These are phyloP conservation scores for Cercospora zeae-maydis DNA, from an alignment of 2,329 filamentous ascomycete genomes.

Conservation along the genomic window DNA sequence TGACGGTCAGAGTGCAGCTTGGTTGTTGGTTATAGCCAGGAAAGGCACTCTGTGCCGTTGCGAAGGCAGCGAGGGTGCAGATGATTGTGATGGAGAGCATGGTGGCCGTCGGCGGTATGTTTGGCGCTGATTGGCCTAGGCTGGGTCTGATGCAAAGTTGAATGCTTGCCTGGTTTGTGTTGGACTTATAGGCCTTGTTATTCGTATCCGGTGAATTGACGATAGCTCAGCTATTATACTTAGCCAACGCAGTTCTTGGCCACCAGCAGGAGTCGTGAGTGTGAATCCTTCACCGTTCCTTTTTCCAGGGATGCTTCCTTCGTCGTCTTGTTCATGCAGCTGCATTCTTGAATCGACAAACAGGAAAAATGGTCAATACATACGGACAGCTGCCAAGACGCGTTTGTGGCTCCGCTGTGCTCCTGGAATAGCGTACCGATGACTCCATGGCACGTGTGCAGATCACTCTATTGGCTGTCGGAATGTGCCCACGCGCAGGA, in stretches of 20 bases:
- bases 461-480: conserved; percentile 10
- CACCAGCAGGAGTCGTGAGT: not conserved
- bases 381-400: conserved; percentile 8
- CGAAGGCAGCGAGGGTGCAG: not conserved
- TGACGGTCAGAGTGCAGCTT: conserved; percentile 15
- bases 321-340: not conserved
- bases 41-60: not conserved
- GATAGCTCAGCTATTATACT: not conserved
- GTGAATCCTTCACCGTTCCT: not conserved
- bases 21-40: not conserved
- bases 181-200: not conserved
- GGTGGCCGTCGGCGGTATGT: not conserved
- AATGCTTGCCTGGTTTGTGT: not conserved
- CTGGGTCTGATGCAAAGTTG: not conserved
- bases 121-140: not conserved
- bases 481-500: not conserved
- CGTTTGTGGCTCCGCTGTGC: not conserved
- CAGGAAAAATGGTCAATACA: not conserved
- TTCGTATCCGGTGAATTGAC: not conserved
- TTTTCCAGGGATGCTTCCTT: not conserved
- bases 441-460: not conserved
- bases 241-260: not conserved
- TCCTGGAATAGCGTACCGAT: conserved; percentile 4
- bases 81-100: conserved; percentile 1
- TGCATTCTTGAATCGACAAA: conserved; percentile 9